Evolutionary conservation across 1,139 yeast genomes (phyloP).

Genomic region (Eremothecium sinecaudum): DNA sequence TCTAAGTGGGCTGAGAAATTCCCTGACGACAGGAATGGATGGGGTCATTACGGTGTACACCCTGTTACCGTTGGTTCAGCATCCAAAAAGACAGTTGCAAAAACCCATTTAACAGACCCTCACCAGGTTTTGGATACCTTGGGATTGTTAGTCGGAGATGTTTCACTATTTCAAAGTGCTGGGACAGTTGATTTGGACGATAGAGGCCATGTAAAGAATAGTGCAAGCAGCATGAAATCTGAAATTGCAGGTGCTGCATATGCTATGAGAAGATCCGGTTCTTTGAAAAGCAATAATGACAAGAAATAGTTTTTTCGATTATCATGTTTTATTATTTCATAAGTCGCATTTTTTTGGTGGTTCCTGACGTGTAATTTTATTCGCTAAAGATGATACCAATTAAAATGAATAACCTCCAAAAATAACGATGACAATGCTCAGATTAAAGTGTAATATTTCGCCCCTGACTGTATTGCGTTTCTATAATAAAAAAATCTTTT

Average conservation of each 20-base stretch:
- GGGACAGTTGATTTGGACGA: constrained; percentile 68
- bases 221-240: constrained; percentile 32
- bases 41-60: constrained; percentile 56
- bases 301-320: neutral
- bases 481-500: too few species aligned
- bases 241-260: constrained; percentile 26
- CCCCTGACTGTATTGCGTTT: too few species aligned
- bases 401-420: too few species aligned
- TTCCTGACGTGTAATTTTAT: too few species aligned
- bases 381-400: too few species aligned
- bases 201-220: constrained; percentile 49
- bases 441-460: too few species aligned
- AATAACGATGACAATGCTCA: too few species aligned
- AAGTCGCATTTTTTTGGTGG: too few species aligned
- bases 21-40: constrained; percentile 35
- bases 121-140: constrained; percentile 75
- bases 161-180: constrained; percentile 64
- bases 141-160: constrained; percentile 69
- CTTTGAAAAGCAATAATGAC: constrained; percentile 5
- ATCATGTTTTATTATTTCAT: too few species aligned
- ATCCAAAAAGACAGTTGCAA: constrained; percentile 77
- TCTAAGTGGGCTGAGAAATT: constrained; percentile 33
- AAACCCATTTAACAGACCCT: constrained; percentile 82
- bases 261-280: constrained; percentile 23
- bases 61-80: constrained; percentile 96